Base-by-base conservation (phyloP, 2,329 filamentous ascomycete species). In the Cadophora sp. region DNA sequence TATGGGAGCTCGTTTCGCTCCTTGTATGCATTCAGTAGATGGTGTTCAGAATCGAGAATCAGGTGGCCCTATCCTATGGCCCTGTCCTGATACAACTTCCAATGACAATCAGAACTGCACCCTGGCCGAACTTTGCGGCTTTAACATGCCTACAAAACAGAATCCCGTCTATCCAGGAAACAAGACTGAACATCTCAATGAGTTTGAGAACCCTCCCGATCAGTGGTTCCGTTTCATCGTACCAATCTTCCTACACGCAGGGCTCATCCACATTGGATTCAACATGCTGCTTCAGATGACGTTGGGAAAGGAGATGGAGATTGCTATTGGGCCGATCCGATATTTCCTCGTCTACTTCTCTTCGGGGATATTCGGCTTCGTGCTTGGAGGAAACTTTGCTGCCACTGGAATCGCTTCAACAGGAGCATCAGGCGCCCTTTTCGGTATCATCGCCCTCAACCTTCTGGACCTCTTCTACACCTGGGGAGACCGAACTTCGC, bases 161-260 rank as follows among this genome's bases (percentile, higher is more conserved):
- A 30, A 71, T 51, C 71, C 70, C 7, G 60, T 66, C 81, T 82
- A 50, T 78, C 80, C 51, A 76, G 69, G 85, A 61, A 84, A 88
- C 73, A 39, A 16, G 36, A 45, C 59, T 48, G 53, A 60, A 22
- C 27, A 60, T 16, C 55, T 78, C 33, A 72, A 81, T 64, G 82
- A 86, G 73, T 68, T 67, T 39, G 80, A 70, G 11, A 84, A 68
- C 20, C 66, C 73, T 27, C 96, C 96, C 0, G 89, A 98, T 77
- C 96, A 99, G 79, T 99, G 96, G 96, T 99, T 87, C 80, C 91
- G 96, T 68, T 98, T 99, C 82, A 97, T 99, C 76, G 82, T 91
- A 1, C 95, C 96, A 47, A 97, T 99, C 69, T 99, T 99, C 81
- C 83, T 99, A 74, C 96, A 99, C 76, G 94, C 93, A 1, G 96